phyloP scores from a whole-genome alignment of 257 asterid genomes.

The Leonotis leonurus region DNA sequence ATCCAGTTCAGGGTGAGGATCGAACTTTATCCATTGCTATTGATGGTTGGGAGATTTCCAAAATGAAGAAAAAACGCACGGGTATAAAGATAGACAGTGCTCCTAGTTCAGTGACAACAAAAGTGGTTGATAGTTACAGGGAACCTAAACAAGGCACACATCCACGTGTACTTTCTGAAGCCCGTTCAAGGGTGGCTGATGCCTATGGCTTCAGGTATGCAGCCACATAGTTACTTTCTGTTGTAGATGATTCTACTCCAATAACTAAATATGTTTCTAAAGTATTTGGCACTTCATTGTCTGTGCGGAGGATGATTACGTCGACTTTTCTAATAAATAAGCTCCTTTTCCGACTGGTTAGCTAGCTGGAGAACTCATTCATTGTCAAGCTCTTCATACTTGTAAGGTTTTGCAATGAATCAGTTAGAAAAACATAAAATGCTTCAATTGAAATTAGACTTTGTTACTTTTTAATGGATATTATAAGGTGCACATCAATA shows the following conservation, averaged over 20 bases:
- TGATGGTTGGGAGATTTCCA: constrained; percentile 91
- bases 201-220: constrained; percentile 67
- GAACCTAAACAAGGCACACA: constrained; percentile 69
- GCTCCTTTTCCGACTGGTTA: background rate
- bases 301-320: background rate
- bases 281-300: constrained; percentile 4
- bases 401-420: background rate
- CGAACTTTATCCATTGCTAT: constrained; percentile 44
- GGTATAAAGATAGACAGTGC: constrained; percentile 67
- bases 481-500: too few relatives aligned
- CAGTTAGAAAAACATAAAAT: background rate
- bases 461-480: background rate
- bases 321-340: background rate
- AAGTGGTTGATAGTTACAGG: constrained; percentile 57
- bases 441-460: background rate
- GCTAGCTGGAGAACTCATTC: background rate
- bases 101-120: constrained; percentile 36
- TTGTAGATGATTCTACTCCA: constrained; percentile 5
- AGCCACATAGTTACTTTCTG: constrained; percentile 3
- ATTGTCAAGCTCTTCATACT: constrained; percentile 1
- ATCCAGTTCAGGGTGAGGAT: constrained; percentile 56
- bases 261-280: background rate
- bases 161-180: constrained; percentile 54
- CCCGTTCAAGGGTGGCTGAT: constrained; percentile 63
- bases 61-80: constrained; percentile 91